phyloP scores from a whole-genome alignment of 1,139 yeast species.

The Diutina mesorugosa region DNA sequence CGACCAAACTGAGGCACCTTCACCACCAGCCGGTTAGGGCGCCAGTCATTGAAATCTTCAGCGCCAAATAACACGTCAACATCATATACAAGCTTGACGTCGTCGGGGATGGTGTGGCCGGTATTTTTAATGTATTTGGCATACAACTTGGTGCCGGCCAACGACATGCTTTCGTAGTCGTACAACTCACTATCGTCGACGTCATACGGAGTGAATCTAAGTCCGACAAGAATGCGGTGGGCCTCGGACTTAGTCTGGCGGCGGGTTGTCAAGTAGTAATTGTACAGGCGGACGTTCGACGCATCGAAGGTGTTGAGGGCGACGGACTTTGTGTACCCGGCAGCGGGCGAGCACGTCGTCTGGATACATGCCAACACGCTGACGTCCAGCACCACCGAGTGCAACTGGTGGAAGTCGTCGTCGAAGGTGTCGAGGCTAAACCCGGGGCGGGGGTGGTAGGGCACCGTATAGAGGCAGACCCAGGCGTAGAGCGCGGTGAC shows the following conservation, averaged over 20 bases:
- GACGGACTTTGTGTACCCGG: not conserved
- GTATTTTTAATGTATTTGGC: not conserved
- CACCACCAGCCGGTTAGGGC: not conserved
- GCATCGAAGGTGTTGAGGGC: not conserved
- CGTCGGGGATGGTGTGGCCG: not conserved
- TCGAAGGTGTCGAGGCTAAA: not conserved
- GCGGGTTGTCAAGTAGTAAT: constrained; percentile 9
- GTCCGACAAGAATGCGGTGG: constrained; percentile 8
- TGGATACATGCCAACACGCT: not conserved
- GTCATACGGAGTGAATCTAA: constrained; percentile 5
- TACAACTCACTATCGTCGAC: not conserved
- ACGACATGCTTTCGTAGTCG: not conserved
- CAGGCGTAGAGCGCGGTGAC: not conserved
- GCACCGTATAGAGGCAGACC: not conserved
- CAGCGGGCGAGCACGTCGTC: not conserved
- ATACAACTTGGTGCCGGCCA: not conserved
- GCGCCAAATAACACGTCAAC: constrained; percentile 16
- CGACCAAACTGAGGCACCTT: not conserved
- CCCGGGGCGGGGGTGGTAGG: not conserved
- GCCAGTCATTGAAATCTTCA: constrained; percentile 8
- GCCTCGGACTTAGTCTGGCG: constrained; percentile 6
- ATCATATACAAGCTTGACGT: constrained; percentile 10
- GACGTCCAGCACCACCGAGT: not conserved
- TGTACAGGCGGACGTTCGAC: constrained; percentile 3
- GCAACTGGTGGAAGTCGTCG: not conserved